Percentiles rank a stretch among this genome's conserved stretches.
These are phyloP conservation scores for Citrus cavaleriei DNA, from an alignment of 345 rosid species.

Conservation along the genomic window DNA sequence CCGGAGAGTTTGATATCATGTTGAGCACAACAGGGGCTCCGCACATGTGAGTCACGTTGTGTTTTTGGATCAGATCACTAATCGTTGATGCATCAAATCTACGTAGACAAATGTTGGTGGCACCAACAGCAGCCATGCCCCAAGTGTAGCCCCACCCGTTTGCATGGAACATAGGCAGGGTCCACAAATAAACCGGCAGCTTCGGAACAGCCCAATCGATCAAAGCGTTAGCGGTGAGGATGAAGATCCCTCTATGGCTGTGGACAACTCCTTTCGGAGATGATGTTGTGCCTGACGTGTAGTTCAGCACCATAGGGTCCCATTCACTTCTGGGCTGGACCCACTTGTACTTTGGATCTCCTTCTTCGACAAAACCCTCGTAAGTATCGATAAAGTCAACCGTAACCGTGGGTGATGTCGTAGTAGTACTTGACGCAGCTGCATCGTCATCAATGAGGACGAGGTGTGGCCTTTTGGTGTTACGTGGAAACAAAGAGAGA, in stretches of 20 bases:
- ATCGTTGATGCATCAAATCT: conserved; percentile 24
- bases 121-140: conserved; percentile 44
- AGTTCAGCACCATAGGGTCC: conserved; percentile 20
- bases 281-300: conserved; percentile 40
- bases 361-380: conserved; percentile 22
- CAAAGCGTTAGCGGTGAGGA: conserved; percentile 21
- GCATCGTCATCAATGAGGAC: conserved; percentile 35
- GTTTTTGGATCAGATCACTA: conserved; percentile 17
- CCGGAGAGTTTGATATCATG: conserved; percentile 26
- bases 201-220: conserved; percentile 20
- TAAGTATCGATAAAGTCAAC: conserved; percentile 14
- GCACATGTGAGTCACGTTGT: conserved; percentile 33
- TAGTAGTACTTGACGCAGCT: not conserved
- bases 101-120: conserved; percentile 32
- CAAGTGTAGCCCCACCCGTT: conserved; percentile 37
- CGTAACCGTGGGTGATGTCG: not conserved
- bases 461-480: conserved; percentile 22
- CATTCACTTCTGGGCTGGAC: conserved; percentile 11
- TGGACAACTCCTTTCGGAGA: conserved; percentile 37
- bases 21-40: conserved; percentile 38
- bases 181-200: conserved; percentile 32
- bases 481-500: conserved; percentile 28
- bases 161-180: conserved; percentile 37
- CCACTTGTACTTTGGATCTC: conserved; percentile 11
- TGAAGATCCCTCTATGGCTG: conserved; percentile 30